phyloP scores from a whole-genome alignment of 805 yeast species.

The Candida ficus region DNA sequence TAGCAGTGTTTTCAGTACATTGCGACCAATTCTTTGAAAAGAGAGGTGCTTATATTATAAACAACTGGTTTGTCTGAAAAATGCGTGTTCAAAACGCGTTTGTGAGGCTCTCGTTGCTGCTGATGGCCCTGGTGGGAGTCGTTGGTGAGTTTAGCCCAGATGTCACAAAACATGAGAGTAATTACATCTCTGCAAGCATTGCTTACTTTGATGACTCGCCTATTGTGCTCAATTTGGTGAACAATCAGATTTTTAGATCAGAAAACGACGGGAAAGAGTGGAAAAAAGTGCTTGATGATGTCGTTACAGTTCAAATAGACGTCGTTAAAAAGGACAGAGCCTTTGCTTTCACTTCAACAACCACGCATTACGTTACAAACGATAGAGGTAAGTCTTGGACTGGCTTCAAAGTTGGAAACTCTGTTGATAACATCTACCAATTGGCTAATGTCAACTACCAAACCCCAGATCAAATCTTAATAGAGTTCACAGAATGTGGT shows the following conservation, averaged over 20 bases:
- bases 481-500: conserved; percentile 27
- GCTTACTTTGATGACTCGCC: conserved; percentile 32
- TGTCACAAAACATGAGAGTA: conserved; percentile 8
- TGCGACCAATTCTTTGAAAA: no score
- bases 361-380: conserved; percentile 32
- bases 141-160: conserved; percentile 24
- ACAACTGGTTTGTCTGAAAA: not conserved
- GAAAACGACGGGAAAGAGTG: conserved; percentile 44
- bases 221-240: conserved; percentile 14
- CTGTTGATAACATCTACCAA: conserved; percentile 17
- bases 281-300: conserved; percentile 31
- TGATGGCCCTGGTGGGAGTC: not conserved
- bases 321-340: conserved; percentile 35
- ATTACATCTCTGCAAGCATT: conserved; percentile 13
- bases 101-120: not conserved
- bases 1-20: not conserved
- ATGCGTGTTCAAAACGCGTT: not conserved
- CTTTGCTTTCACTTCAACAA: conserved; percentile 30
- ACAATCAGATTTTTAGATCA: conserved; percentile 36
- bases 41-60: not conserved
- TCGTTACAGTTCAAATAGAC: conserved; percentile 25
- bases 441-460: conserved; percentile 33
- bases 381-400: conserved; percentile 41
- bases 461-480: conserved; percentile 33
- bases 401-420: conserved; percentile 26